Percentiles rank a stretch among this genome's conserved stretches.
Evolutionary conservation across 2,329 filamentous ascomycete species (phyloP).

Genomic region (Nannizziopsis arthrosporioides): DNA sequence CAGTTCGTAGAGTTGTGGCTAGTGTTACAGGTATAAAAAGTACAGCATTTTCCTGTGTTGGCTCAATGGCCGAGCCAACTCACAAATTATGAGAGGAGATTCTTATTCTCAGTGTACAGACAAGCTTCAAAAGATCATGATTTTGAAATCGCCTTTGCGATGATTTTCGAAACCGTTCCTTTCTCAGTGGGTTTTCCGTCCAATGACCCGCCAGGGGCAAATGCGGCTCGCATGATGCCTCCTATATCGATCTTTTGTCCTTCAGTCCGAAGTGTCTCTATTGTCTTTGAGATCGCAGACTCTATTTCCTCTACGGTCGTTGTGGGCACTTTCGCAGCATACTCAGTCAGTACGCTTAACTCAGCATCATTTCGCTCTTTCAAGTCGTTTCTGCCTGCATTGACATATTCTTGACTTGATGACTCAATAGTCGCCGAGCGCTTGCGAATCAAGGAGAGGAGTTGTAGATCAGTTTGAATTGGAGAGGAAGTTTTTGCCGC

Average conservation of each 20-base stretch:
- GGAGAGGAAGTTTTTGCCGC: constrained; percentile 36
- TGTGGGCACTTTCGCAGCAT: constrained; percentile 33
- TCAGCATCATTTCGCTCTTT: constrained; percentile 37
- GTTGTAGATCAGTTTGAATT: constrained; percentile 37
- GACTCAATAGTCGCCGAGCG: constrained; percentile 28
- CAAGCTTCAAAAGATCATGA: background rate
- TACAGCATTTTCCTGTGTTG: too few species aligned
- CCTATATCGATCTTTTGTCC: constrained; percentile 30
- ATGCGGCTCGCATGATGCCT: constrained; percentile 32
- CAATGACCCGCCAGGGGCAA: constrained; percentile 32
- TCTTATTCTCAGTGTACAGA: too few species aligned
- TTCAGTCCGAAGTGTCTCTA: constrained; percentile 27
- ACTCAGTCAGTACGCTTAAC: constrained; percentile 35
- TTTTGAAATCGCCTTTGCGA: constrained; percentile 26
- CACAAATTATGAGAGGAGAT: too few species aligned
- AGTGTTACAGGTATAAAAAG: too few species aligned
- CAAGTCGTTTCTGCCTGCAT: constrained; percentile 34
- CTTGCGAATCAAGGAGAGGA: constrained; percentile 38
- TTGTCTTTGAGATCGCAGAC: constrained; percentile 25
- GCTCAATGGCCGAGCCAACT: too few species aligned
- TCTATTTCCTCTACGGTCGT: constrained; percentile 32
- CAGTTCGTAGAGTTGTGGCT: too few species aligned
- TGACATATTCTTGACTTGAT: constrained; percentile 32
- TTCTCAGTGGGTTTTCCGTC: constrained; percentile 36
- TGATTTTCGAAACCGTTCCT: constrained; percentile 31